Conservation (phyloP, 1,284 basidiomycete species). For the Vanrija humicola region DNA sequence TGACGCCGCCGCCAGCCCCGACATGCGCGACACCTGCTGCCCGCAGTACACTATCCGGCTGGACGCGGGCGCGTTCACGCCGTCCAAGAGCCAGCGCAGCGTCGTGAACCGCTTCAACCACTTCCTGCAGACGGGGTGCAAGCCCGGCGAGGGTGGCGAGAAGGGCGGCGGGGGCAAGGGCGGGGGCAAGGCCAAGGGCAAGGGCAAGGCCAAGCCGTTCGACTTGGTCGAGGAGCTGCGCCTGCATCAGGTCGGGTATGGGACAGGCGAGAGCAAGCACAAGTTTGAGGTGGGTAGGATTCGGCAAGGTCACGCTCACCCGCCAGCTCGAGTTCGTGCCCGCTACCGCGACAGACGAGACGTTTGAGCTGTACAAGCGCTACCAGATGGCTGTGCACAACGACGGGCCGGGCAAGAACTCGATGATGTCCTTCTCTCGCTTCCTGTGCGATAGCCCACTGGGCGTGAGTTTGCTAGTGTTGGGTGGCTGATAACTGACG, state of each 20-base stretch:
- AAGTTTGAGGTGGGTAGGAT: conserved; percentile 26
- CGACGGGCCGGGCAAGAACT: conserved; percentile 56
- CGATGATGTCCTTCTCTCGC: conserved; percentile 57
- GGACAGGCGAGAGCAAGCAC: conserved; percentile 17
- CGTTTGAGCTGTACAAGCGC: conserved; percentile 67
- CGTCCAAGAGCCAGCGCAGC: conserved; percentile 74
- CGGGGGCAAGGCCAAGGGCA: conserved; percentile 11
- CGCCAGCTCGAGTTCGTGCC: conserved; percentile 61
- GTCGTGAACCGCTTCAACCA: conserved; percentile 66
- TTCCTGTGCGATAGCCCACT: conserved; percentile 81
- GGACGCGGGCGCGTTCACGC: conserved; percentile 66
- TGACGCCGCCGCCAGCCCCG: conserved; percentile 56
- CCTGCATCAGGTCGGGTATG: conserved; percentile 27
- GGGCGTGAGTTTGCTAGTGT: conserved; percentile 51
- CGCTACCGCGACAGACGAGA: conserved; percentile 71
- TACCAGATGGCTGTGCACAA: conserved; percentile 77
- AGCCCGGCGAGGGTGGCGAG: conserved; percentile 1
- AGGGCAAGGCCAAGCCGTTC: conserved; percentile 30
- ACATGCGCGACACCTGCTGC: conserved; percentile 77
- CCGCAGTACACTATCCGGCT: conserved; percentile 90
- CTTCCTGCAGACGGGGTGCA: conserved; percentile 21
- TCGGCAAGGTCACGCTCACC: neutral
- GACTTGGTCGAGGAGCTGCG: conserved; percentile 35
- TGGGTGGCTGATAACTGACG: neutral
- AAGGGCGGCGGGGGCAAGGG: neutral